Evolutionary conservation across 441 rosid genomes (phyloP), one percentile per base, ranked within the genome.

Genomic region (Populus tomentosa): DNA sequence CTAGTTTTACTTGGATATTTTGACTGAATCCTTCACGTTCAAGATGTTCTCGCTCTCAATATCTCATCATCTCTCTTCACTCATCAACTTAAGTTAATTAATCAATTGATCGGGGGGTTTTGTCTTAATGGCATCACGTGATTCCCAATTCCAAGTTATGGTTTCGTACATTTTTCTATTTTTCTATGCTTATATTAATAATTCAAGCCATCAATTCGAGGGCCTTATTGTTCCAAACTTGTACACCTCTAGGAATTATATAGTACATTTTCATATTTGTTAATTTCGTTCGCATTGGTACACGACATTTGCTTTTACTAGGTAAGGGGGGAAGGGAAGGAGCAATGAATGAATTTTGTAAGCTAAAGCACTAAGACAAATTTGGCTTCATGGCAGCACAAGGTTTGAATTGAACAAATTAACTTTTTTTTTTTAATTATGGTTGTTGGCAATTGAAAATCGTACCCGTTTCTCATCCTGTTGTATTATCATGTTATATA

Each of bases 61-160:
- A 16, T 76, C 77, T 40, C 59, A 62, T 30, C 67, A 18, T 56
- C 28, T 73, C 46, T 73, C 67, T 69, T 38, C 66, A 66, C 71
- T 59, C 63, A 53, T 80, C 32, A 71, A 71, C 71, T 78, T 36
- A 79, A 75, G 77, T 85, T 82, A 87, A 85, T 83, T 82, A 85
- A 83, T 88, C 82, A 81, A 82, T 87, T 81, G 93, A 91, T 89
- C 91, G 92, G 88, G 78, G 83, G 73, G 77, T 75, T 85, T 88
- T 88, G 89, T 87, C 88, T 87, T 87, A 87, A 89, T 87, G 92
- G 89, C 88, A 84, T 85, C 91, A 91, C 90, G 93, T 91, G 95
- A 79, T 86, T 87, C 88, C 89, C 82, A 87, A 75, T 86, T 87
- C 86, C 91, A 78, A 85, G 84, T 77, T 53, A 70, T 83, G 82